Evolutionary conservation across 2,329 filamentous ascomycete genomes (phyloP).

Genomic region (Beauveria sp.): DNA sequence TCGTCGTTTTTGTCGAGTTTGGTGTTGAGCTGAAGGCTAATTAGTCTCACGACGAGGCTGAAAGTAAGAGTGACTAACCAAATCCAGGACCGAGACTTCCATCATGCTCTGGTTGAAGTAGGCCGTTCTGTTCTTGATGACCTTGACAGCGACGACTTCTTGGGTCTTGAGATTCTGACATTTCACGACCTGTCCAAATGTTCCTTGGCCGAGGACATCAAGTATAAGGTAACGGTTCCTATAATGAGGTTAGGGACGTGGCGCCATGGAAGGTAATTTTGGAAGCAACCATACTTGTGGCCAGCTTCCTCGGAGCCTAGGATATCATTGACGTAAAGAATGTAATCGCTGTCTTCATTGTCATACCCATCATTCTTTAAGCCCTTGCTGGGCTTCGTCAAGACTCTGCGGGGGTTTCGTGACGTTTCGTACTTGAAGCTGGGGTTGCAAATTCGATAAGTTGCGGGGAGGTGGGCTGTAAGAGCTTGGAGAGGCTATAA

Average conservation of each 20-base stretch:
- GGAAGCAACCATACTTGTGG: conserved; percentile 61
- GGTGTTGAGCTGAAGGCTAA: conserved; percentile 66
- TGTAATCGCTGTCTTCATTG: conserved; percentile 98
- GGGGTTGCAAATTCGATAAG: conserved; percentile 97
- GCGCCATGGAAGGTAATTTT: background rate
- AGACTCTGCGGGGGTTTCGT: conserved; percentile 85
- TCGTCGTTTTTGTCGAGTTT: conserved; percentile 99
- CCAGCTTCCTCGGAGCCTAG: conserved; percentile 95
- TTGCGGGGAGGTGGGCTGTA: conserved; percentile 85
- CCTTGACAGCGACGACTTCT: conserved; percentile 97
- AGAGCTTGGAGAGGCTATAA: conserved; percentile 90
- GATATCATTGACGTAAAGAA: conserved; percentile 98
- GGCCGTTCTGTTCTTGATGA: conserved; percentile 97
- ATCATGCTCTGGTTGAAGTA: conserved; percentile 99
- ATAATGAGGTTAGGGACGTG: conserved; percentile 8
- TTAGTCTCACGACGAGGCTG: conserved; percentile 11
- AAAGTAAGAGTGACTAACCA: conserved; percentile 51
- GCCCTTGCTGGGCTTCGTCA: conserved; percentile 98
- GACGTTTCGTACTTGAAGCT: conserved; percentile 98
- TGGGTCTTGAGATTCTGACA: conserved; percentile 98
- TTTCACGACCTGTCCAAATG: conserved; percentile 97
- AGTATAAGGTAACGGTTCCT: conserved; percentile 95
- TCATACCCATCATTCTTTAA: conserved; percentile 98
- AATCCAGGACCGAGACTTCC: conserved; percentile 94
- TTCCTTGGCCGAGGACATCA: conserved; percentile 93